Evolutionary conservation across 1,139 yeast genomes (phyloP), one percentile per base, ranked within the genome.

Genomic region (Blastobotrys buckinghamii): DNA sequence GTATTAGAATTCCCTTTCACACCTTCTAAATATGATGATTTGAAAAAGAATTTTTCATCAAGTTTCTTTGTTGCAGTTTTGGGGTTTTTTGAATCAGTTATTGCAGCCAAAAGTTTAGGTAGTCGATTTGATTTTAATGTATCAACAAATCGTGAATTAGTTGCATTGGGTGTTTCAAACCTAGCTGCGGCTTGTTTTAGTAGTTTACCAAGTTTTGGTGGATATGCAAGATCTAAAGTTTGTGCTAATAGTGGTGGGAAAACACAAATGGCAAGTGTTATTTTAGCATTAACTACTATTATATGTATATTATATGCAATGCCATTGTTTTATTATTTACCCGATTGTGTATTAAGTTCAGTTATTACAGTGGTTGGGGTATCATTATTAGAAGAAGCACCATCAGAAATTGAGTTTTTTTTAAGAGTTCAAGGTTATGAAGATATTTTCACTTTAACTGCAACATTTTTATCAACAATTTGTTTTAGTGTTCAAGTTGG

Each of bases 1-100:
- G 62, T 65, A 33, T 57, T 79, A n/a, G 67, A 70, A 49, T 72
- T 76, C 50, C 86, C 86, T 16, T 63, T 81, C 17, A 62, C 74
- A 1, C 57, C 67, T 1, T 47, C 56, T 30, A 65, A 63, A 37
- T 64, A 67, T 61, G 48, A 55, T 2, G 68, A 65, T 44, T 65
- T 72, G 50, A 66, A 64, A 49, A 49, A 57, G 7, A 66, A 68
- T 42, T 69, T 72, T 52, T 61, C 70, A 9, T 65, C 75, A 0
- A 64, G 73, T 0, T 81, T 89, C 53, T 75, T 85, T 52, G 82
- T 89, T 54, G 95, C 97, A 0, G 79, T 89, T 66, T 70, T 92
- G 38, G 98, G 98, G 0, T 87, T 92, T 59, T 87, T 92, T 59
- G 97, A 92, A 64, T 84, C 96, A 5, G 86, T 97, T 0, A 89